These are phyloP conservation scores for Solanum acaule DNA, from an alignment of 257 asterid species.

Conservation along the genomic window DNA sequence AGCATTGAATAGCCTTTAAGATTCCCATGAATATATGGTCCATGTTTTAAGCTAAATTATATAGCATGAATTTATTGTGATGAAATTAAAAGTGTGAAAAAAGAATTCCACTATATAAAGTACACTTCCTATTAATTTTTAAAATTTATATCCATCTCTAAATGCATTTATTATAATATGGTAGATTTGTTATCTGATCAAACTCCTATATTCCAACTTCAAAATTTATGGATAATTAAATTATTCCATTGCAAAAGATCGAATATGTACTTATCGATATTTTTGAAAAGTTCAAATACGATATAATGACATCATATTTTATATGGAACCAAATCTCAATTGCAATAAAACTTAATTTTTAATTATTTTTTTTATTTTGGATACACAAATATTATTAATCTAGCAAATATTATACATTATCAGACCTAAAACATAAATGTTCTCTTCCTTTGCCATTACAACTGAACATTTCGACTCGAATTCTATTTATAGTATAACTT, in stretches of 20 bases:
- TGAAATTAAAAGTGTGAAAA: background rate
- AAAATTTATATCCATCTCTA: background rate
- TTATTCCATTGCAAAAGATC: background rate
- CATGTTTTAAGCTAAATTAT: background rate
- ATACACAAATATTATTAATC: background rate
- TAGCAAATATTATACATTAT: background rate
- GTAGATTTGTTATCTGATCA: background rate
- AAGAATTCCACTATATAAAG: background rate
- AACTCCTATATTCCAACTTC: background rate
- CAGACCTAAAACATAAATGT: background rate
- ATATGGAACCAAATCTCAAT: background rate
- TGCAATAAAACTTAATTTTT: background rate
- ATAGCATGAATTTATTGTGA: background rate
- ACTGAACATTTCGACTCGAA: background rate
- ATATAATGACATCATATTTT: background rate
- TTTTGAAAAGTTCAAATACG: background rate
- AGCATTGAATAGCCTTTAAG: background rate
- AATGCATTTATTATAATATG: background rate
- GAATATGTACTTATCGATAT: background rate
- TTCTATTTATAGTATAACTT: background rate
- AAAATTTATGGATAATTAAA: background rate
- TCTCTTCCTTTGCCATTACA: background rate
- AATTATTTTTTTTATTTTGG: background rate
- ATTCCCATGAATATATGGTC: background rate
- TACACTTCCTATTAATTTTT: background rate